Conservation (phyloP, 768 basidiomycete species). For the Tylopilus plumbeoviolaceoides region DNA sequence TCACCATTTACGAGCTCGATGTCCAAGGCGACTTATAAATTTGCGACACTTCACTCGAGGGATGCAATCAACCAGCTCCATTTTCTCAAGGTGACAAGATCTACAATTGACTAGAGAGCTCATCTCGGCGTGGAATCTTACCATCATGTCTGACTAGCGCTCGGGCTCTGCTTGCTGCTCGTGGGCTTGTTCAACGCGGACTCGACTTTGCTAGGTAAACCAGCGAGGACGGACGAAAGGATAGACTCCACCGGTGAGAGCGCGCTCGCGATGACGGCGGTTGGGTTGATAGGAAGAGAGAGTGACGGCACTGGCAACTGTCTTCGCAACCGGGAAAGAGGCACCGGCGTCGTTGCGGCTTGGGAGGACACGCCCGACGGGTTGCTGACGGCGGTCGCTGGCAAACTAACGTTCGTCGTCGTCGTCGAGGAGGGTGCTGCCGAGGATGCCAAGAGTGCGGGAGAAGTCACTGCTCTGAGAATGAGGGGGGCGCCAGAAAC, state of each 20-base stretch:
- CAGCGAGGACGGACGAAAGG: neutral
- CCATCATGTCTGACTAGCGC: slow-evolving; percentile 1
- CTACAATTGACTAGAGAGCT: slow-evolving; percentile 10
- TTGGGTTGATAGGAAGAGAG: neutral
- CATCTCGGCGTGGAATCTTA: neutral
- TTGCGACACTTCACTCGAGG: slow-evolving; percentile 8
- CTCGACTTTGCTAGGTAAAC: neutral
- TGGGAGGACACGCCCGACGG: neutral
- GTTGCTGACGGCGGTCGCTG: neutral
- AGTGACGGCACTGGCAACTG: slow-evolving; percentile 1
- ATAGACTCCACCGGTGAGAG: neutral
- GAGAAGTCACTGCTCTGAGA: slow-evolving; percentile 6
- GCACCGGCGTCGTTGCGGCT: neutral
- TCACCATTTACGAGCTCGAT: slow-evolving; percentile 66
- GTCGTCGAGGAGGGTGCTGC: neutral
- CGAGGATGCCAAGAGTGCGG: neutral
- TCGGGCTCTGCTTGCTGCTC: neutral
- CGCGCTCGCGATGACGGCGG: neutral
- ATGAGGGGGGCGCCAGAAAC: neutral
- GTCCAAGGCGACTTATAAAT: slow-evolving; percentile 25
- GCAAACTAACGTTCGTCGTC: neutral
- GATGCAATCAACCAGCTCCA: slow-evolving; percentile 26
- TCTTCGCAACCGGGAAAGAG: slow-evolving; percentile 7
- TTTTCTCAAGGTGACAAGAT: slow-evolving; percentile 16
- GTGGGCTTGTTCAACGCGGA: slow-evolving; percentile 1